Evolutionary conservation across 352 stramenopile genomes (phyloP), one percentile per base, ranked within the genome.

Genomic region (Globisporangium paddicum): DNA sequence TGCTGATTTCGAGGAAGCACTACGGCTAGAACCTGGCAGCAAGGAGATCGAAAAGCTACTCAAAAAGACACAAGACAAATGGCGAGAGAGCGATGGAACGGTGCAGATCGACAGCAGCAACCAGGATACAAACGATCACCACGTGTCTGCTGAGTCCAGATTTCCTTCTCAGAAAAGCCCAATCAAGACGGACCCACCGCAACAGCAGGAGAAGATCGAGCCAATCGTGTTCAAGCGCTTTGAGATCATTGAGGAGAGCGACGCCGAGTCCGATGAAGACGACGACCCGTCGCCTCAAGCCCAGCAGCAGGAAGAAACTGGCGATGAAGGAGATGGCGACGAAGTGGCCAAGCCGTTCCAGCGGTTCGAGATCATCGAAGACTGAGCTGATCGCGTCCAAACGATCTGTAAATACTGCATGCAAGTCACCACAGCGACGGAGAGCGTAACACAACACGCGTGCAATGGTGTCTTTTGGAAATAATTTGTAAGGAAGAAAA

Each of bases 1-100:
- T 13, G 58, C 76, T 13, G 90, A 97, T 58, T 97, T 97, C 55
- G 58, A 89, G 50, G 53, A 79, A 35, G 87, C 82, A 21, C 52
- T 93, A 13, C 46, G 60, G 6, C 49, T 94, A 8, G 83, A 97
- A 19, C 81, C 84, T 18, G 55, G 53, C 3, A 95, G 86, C 68
- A 65, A 68, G 7, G 82, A 96, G 54, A 63, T 96, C n/a, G 59
- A 66, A 19, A 93, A 95, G 54, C 64, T 97, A 44, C 65, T 96
- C n/a, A 73, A 76, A 41, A 86, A 85, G 47, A 85, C 83, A 4
- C 69, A 73, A 32, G 57, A 79, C 26, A 96, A 95, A 58, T 82
- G 83, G 63, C 63, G 75, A 4, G 79, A 93, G 34, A 77, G 85
- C 1, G 77, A 89, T 42, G 84, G 82, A 2, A 73, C 61, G 5